Evolutionary conservation across 768 basidiomycete genomes (phyloP).

Genomic region (Lentinula guzmanii): DNA sequence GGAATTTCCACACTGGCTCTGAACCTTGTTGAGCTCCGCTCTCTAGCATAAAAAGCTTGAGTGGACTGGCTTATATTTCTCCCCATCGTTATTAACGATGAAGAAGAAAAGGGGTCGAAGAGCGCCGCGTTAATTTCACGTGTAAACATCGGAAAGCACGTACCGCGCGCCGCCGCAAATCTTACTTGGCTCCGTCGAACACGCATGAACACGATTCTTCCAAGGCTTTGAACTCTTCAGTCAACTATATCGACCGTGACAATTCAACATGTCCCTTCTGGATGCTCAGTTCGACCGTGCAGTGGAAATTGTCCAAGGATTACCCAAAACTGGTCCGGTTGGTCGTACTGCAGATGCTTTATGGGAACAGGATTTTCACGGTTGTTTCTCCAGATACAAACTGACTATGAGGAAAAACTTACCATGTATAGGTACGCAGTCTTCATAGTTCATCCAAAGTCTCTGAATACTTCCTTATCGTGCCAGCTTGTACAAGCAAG

Average conservation of each 20-base stretch:
- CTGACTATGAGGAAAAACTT: conserved; percentile 92
- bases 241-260: neutral
- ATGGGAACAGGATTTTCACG: neutral
- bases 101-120: no score
- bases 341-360: neutral
- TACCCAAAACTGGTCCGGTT: conserved; percentile 83
- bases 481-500: conserved; percentile 86
- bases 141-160: no score
- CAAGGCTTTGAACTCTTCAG: neutral
- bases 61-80: no score
- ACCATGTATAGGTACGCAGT: conserved; percentile 77
- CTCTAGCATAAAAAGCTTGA: no score
- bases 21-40: no score
- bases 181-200: neutral
- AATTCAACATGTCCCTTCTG: conserved; percentile 34
- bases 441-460: neutral
- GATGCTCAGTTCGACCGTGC: conserved; percentile 89
- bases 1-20: no score
- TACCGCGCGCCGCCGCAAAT: no score
- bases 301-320: conserved; percentile 87
- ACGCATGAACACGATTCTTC: neutral
- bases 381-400: conserved; percentile 53
- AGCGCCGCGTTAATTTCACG: no score
- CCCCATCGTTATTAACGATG: no score
- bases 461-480: conserved; percentile 6